Conservation (phyloP, 2,329 filamentous ascomycete genomes). For the Mycosphaerelloides madeirae region DNA sequence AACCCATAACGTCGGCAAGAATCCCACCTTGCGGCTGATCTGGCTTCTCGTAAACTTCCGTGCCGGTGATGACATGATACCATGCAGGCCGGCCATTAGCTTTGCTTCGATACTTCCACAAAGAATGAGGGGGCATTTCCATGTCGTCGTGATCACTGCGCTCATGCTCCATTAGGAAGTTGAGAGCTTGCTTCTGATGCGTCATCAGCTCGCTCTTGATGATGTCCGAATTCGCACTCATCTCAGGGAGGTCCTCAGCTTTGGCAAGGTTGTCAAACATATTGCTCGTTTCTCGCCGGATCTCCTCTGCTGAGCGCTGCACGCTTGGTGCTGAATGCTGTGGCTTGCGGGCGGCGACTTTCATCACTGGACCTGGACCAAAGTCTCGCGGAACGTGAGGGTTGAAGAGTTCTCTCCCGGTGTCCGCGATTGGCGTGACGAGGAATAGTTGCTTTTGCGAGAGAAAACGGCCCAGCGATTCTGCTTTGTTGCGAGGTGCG, state of each 20-base stretch:
- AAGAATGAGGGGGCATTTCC: constrained; percentile 53
- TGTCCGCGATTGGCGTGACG: constrained; percentile 60
- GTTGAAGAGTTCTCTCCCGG: constrained; percentile 68
- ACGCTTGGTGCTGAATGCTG: constrained; percentile 2
- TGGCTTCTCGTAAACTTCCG: constrained; percentile 41
- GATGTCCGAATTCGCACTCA: constrained; percentile 60
- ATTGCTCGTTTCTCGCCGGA: constrained; percentile 74
- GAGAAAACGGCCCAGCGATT: constrained; percentile 63
- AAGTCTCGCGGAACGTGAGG: constrained; percentile 58
- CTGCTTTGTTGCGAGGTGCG: constrained; percentile 63
- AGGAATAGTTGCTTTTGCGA: constrained; percentile 64
- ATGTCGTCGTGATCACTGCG: constrained; percentile 56
- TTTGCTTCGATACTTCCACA: constrained; percentile 66
- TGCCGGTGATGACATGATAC: constrained; percentile 80
- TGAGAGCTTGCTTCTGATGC: constrained; percentile 86
- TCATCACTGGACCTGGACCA: constrained; percentile 1
- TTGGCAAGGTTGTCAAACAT: constrained; percentile 83
- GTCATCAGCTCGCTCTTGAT: constrained; percentile 64
- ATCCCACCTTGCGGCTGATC: constrained; percentile 41
- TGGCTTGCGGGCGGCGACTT: constrained; percentile 2
- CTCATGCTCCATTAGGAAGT: constrained; percentile 80
- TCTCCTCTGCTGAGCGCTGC: constrained; percentile 72
- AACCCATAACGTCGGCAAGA: constrained; percentile 49
- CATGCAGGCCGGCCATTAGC: constrained; percentile 59
- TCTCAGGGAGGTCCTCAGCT: constrained; percentile 68